Percentiles rank a stretch among this genome's conserved stretches.
Evolutionary conservation across 2,329 filamentous ascomycete species (phyloP).

Genomic region (Penicillium sp.): DNA sequence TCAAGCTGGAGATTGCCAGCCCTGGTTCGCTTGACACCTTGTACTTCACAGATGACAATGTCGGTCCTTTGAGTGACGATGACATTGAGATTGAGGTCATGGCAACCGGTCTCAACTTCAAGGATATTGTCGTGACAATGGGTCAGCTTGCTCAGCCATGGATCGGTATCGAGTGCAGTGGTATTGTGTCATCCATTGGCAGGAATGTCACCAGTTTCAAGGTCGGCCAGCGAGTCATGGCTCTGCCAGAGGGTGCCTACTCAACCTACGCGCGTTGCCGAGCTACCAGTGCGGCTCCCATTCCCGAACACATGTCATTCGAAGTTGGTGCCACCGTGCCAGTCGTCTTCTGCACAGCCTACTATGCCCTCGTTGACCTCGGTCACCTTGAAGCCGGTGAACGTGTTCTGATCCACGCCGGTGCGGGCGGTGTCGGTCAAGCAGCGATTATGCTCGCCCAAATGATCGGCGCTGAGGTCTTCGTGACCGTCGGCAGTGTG

Average conservation of each 20-base stretch:
- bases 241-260: slow-evolving; percentile 28
- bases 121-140: slow-evolving; percentile 35
- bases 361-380: slow-evolving; percentile 20
- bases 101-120: slow-evolving; percentile 34
- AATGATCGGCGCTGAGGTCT: slow-evolving; percentile 22
- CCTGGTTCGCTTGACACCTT: slow-evolving; percentile 23
- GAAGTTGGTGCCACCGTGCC: slow-evolving; percentile 19
- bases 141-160: slow-evolving; percentile 29
- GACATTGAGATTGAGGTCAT: slow-evolving; percentile 36
- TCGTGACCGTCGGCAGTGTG: slow-evolving; percentile 23
- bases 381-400: slow-evolving; percentile 19
- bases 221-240: slow-evolving; percentile 35
- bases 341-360: slow-evolving; percentile 22
- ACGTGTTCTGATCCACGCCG: slow-evolving; percentile 25
- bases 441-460: slow-evolving; percentile 25
- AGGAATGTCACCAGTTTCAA: slow-evolving; percentile 25
- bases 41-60: slow-evolving; percentile 23
- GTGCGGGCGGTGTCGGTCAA: slow-evolving; percentile 28
- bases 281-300: slow-evolving; percentile 19
- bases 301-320: slow-evolving; percentile 19
- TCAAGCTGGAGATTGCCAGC: slow-evolving; percentile 22
- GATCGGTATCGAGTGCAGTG: slow-evolving; percentile 35
- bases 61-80: slow-evolving; percentile 15
- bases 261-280: slow-evolving; percentile 28
- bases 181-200: slow-evolving; percentile 31